phyloP scores from a whole-genome alignment of 768 basidiomycete genomes.

The Omphalotus guepiniiformis region DNA sequence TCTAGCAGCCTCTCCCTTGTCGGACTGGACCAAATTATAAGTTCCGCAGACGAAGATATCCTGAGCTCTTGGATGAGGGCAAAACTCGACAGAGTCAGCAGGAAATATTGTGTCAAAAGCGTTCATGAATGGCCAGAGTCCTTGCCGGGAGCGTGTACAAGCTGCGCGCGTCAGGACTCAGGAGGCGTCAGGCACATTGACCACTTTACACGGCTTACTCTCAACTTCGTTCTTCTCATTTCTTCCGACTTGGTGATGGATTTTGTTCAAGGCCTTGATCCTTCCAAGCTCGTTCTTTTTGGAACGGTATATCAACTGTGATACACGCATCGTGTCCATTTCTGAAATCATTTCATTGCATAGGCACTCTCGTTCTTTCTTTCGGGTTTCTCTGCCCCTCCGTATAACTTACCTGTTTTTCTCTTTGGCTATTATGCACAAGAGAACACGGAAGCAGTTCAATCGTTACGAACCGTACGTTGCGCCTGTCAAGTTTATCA shows the following conservation, averaged over 20 bases:
- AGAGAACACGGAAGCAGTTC: constrained; percentile 59
- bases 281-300: constrained; percentile 60
- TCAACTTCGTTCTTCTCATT: constrained; percentile 1
- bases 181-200: background rate
- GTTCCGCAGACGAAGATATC: constrained; percentile 86
- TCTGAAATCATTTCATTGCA: constrained; percentile 21
- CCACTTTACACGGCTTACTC: background rate
- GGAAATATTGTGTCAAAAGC: constrained; percentile 57
- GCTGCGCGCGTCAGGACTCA: background rate
- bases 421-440: constrained; percentile 74
- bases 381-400: constrained; percentile 46
- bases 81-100: constrained; percentile 90
- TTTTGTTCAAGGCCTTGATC: constrained; percentile 67
- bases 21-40: constrained; percentile 61
- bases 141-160: background rate
- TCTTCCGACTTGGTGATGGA: constrained; percentile 40
- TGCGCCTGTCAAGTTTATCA: background rate
- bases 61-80: constrained; percentile 56
- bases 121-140: background rate
- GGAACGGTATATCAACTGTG: constrained; percentile 47
- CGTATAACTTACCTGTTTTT: constrained; percentile 81
- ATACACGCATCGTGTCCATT: background rate
- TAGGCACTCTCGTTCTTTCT: constrained; percentile 56
- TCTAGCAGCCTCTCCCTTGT: background rate
- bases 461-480: constrained; percentile 61